Evolutionary conservation across 345 rosid genomes (phyloP).

Genomic region (Aquilaria yunnanensis): DNA sequence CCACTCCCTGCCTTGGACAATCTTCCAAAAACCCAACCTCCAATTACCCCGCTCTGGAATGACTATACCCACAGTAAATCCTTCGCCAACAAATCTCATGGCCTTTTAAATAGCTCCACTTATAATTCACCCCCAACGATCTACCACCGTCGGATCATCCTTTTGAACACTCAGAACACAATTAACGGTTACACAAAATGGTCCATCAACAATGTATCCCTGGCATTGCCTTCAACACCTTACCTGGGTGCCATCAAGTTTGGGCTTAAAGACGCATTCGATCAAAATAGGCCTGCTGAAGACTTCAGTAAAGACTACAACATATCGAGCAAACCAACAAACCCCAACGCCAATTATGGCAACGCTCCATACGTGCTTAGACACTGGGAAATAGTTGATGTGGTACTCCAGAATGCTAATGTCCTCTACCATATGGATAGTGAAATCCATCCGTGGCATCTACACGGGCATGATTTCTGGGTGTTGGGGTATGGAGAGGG

Average conservation of each 20-base stretch:
- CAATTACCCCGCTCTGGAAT: conserved; percentile 58
- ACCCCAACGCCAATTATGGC: conserved; percentile 42
- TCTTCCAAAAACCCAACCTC: conserved; percentile 44
- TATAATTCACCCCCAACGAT: conserved; percentile 29
- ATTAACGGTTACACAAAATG: conserved; percentile 50
- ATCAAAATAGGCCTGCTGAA: conserved; percentile 38
- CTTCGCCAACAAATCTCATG: conserved; percentile 29
- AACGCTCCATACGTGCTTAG: conserved; percentile 43
- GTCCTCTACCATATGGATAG: conserved; percentile 27
- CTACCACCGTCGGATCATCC: conserved; percentile 31
- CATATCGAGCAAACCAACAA: conserved; percentile 35
- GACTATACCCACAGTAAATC: conserved; percentile 45
- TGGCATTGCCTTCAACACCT: conserved; percentile 59
- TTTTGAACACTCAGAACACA: conserved; percentile 68
- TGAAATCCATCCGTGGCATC: conserved; percentile 86
- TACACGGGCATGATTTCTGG: conserved; percentile 91
- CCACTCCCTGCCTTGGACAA: conserved; percentile 25
- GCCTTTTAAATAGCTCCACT: conserved; percentile 19
- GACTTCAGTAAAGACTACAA: conserved; percentile 33
- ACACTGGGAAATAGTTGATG: conserved; percentile 48
- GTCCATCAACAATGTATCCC: conserved; percentile 73
- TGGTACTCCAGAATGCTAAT: conserved; percentile 71
- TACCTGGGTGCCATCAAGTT: conserved; percentile 61
- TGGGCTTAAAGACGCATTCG: conserved; percentile 31
- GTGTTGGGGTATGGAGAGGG: conserved; percentile 28